Conservation (phyloP, 208 protist species). For the Leishmania arabica region DNA sequence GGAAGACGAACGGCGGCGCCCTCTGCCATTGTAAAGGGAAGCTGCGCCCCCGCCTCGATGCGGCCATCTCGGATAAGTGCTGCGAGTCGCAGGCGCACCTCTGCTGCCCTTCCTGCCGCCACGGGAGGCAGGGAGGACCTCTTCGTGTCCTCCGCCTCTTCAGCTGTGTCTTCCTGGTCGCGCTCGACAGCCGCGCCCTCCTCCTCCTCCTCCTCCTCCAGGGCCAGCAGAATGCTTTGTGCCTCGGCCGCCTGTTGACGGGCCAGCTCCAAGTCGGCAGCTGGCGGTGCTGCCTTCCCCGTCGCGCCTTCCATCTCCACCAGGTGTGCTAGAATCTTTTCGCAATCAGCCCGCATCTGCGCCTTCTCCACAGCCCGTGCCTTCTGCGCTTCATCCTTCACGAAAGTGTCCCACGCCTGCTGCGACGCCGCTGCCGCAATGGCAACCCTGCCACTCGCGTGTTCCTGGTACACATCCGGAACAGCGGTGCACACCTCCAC, state of each 20-base stretch:
- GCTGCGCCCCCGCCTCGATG: not conserved
- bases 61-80: slow-evolving; percentile 32
- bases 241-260: slow-evolving; percentile 37
- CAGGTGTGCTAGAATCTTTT: slow-evolving; percentile 33
- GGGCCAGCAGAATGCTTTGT: slow-evolving; percentile 39
- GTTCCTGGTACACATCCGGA: slow-evolving; percentile 42
- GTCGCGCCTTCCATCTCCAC: slow-evolving; percentile 34
- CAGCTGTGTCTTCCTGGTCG: slow-evolving; percentile 17
- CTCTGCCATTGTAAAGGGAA: not conserved
- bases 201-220: slow-evolving; percentile 34
- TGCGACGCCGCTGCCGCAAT: slow-evolving; percentile 11
- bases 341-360: slow-evolving; percentile 35
- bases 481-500: slow-evolving; percentile 57
- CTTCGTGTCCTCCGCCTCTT: slow-evolving; percentile 3
- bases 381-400: slow-evolving; percentile 17
- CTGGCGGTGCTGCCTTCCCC: slow-evolving; percentile 21
- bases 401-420: slow-evolving; percentile 10
- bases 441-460: not conserved
- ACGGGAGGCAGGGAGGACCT: not conserved
- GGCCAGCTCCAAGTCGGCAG: slow-evolving; percentile 46
- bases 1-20: not conserved
- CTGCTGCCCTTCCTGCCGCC: not conserved
- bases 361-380: slow-evolving; percentile 30
- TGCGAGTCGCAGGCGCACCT: slow-evolving; percentile 24
- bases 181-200: not conserved